Base-by-base conservation (phyloP, 2,329 filamentous ascomycete species). In the Aureobasidium pullulans region DNA sequence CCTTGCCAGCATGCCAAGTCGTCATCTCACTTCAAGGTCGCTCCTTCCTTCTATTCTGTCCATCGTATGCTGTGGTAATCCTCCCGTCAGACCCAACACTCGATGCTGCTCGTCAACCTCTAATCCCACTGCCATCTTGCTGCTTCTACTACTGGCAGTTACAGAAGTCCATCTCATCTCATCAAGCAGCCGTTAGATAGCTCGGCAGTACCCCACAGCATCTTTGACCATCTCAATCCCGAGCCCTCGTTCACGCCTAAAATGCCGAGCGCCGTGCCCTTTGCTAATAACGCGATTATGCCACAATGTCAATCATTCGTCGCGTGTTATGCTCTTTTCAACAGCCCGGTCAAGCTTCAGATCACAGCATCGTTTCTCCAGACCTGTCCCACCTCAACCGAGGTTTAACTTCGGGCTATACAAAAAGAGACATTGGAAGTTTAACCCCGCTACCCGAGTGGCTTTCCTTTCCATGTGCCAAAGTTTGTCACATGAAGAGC, bases 141-240 rank as follows among this genome's bases (percentile, higher is more conserved):
- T 23, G 23, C 23, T 23, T 23, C 23, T 23, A 23, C 23, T 23
- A 23, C 23, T 2, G 23, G 4, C 32, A 49, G 6, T 32, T 49
- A 13, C 16, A 15, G 16, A 10, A 15, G 29, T 49, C 32, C 32
- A 37, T 23, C 16, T 15, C 31, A 49, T 16, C 47, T 49, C 48
- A 40, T 52, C 36, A 36, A 19, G 36, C 48, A 40, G 15, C 48
- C 48, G 48, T 52, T 52, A 31, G 34, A 49, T 49, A 37, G 34
- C 34, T 52, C 48, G 31, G 47, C 36, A 52, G 34, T 52, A 52
- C 48, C 48, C 48, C 48, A 52, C 48, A 52, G 13, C 48, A 48
- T 50, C 47, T 28, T 52, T 29, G 48, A 39, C 36, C 36, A 40
- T 15, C 48, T 40, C 32, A 23, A 49, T 23, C 47, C 47, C 47